A percentile compares a stretch with the other conserved stretches of the same genome.
Conservation (phyloP, 768 basidiomycete species). For the Mycena amicta region DNA sequence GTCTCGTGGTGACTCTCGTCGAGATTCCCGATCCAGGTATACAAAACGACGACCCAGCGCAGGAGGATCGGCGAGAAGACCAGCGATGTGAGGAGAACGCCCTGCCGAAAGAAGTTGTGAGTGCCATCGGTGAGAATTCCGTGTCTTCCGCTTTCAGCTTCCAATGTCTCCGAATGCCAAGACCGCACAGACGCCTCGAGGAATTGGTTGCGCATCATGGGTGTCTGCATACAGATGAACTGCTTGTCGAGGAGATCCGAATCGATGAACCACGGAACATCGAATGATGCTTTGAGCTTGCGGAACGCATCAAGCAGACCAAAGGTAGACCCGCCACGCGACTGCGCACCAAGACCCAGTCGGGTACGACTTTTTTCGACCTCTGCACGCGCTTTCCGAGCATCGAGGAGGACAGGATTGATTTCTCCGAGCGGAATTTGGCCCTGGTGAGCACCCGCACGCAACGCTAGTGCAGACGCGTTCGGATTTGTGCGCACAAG, state of each 20-base stretch:
- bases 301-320: not conserved
- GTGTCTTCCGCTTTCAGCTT: slow-evolving; percentile 7
- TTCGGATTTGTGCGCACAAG: slow-evolving; percentile 6
- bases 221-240: slow-evolving; percentile 8
- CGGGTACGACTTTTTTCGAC: slow-evolving; percentile 9
- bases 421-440: slow-evolving; percentile 7
- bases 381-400: slow-evolving; percentile 7
- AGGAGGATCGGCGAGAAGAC: slow-evolving; percentile 3
- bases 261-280: slow-evolving; percentile 7
- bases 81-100: slow-evolving; percentile 3
- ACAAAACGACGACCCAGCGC: slow-evolving; percentile 9
- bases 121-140: slow-evolving; percentile 8
- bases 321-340: slow-evolving; percentile 1
- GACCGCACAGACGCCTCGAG: slow-evolving; percentile 4
- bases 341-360: slow-evolving; percentile 1
- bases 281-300: not conserved
- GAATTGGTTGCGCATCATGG: slow-evolving; percentile 4
- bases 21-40: slow-evolving; percentile 9
- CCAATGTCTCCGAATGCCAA: slow-evolving; percentile 1
- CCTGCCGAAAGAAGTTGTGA: slow-evolving; percentile 10
- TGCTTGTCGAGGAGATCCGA: not conserved
- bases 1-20: slow-evolving; percentile 10
- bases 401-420: slow-evolving; percentile 1
- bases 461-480: slow-evolving; percentile 1
- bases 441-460: not conserved